A percentile compares a stretch with the other conserved stretches of the same genome.
These are phyloP conservation scores for Rhizopogon vesiculosus DNA, from an alignment of 768 basidiomycete species.

Conservation along the genomic window DNA sequence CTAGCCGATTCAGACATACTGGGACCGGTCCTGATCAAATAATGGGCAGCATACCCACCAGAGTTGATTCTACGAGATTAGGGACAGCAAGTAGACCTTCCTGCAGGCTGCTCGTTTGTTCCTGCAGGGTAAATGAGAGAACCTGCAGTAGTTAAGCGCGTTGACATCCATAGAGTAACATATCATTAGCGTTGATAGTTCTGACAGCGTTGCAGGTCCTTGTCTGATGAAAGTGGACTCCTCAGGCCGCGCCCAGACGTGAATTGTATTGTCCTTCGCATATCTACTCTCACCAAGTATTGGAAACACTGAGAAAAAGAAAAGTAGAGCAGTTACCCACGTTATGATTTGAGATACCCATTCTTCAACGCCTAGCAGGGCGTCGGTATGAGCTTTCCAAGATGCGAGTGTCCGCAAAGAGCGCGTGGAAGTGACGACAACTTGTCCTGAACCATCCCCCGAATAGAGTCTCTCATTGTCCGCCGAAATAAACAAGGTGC, in stretches of 20 bases:
- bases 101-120: slow-evolving; percentile 10
- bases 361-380: slow-evolving; percentile 76
- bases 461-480: slow-evolving; percentile 84
- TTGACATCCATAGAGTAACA: slow-evolving; percentile 81
- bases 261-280: slow-evolving; percentile 81
- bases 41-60: slow-evolving; percentile 38
- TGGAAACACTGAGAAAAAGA: neutral
- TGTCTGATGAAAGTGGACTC: slow-evolving; percentile 44
- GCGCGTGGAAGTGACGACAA: slow-evolving; percentile 71
- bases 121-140: slow-evolving; percentile 45
- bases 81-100: slow-evolving; percentile 72
- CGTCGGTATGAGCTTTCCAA: slow-evolving; percentile 79
- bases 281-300: slow-evolving; percentile 42
- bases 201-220: slow-evolving; percentile 49
- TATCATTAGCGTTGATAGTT: slow-evolving; percentile 44
- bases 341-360: slow-evolving; percentile 66
- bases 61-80: slow-evolving; percentile 83
- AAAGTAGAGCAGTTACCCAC: neutral
- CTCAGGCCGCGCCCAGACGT: slow-evolving; percentile 59
- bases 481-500: slow-evolving; percentile 55
- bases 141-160: slow-evolving; percentile 89
- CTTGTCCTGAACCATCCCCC: slow-evolving; percentile 73
- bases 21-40: neutral
- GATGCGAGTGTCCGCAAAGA: slow-evolving; percentile 66
- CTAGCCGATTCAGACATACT: slow-evolving; percentile 31